Conservation (phyloP, 2,329 filamentous ascomycete genomes). For the Ophiostoma angusticollis region DNA sequence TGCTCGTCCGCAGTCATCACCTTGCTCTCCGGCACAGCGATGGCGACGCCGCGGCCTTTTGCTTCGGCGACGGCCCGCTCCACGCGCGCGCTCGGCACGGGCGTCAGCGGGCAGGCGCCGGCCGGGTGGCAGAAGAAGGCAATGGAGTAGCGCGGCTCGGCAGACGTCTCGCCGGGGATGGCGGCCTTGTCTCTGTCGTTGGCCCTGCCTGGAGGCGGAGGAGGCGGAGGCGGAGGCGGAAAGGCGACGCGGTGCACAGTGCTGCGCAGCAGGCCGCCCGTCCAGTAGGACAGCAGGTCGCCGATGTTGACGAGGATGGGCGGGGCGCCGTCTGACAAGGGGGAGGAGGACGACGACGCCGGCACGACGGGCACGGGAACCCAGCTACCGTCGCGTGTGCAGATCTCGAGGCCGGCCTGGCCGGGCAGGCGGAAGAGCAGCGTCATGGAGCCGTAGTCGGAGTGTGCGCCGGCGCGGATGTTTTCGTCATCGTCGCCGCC, state of each 20-base stretch:
- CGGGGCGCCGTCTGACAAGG: conserved; percentile 46
- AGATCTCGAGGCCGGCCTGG: conserved; percentile 78
- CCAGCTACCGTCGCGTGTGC: conserved; percentile 44
- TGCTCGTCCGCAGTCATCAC: conserved; percentile 53
- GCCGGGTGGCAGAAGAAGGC: conserved; percentile 58
- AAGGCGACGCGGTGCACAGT: conserved; percentile 87
- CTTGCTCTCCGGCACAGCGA: conserved; percentile 23
- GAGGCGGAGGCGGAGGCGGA: conserved; percentile 27
- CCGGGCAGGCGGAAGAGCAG: conserved; percentile 76
- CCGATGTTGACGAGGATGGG: conserved; percentile 73
- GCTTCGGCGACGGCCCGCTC: conserved; percentile 24
- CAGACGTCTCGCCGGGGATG: conserved; percentile 32
- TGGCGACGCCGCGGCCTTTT: conserved; percentile 2
- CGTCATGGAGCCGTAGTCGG: conserved; percentile 64
- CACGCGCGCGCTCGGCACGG: conserved; percentile 49
- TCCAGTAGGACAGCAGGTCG: conserved; percentile 71
- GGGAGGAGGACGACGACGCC: conserved; percentile 27
- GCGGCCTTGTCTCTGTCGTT: too few relatives aligned
- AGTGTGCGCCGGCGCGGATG: conserved; percentile 82
- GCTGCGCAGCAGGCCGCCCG: conserved; percentile 70
- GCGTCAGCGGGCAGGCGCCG: conserved; percentile 35
- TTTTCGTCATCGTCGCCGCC: conserved; percentile 33
- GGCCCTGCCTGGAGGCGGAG: not conserved
- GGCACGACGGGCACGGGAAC: conserved; percentile 56
- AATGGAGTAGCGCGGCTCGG: conserved; percentile 48